phyloP scores from a whole-genome alignment of 225 moss, liverwort and hornwort genomes.

The Antitrichia curtipendula region DNA sequence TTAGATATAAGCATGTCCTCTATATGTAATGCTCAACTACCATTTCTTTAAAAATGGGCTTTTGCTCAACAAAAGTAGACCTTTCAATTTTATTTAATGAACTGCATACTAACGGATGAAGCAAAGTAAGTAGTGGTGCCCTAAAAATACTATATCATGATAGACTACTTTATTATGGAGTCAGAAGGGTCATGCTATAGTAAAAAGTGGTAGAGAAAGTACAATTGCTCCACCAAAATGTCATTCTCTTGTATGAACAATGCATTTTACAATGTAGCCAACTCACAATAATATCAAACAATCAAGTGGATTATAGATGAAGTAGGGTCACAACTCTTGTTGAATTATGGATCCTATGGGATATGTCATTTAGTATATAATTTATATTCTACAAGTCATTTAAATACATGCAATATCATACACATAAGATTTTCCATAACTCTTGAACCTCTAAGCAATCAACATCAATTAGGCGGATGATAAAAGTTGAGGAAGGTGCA shows the following conservation, averaged over 20 bases:
- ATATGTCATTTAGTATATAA: background rate
- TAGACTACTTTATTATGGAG: background rate
- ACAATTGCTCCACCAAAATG: background rate
- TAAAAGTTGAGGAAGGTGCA: background rate
- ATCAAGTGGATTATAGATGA: background rate
- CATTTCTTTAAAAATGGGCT: background rate
- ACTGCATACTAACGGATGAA: accelerated
- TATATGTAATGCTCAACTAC: background rate
- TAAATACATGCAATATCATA: too few species aligned
- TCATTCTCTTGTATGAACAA: background rate
- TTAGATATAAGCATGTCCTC: too few species aligned
- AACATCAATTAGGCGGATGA: background rate
- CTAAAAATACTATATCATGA: background rate
- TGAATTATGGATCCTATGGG: background rate
- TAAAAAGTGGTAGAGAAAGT: background rate
- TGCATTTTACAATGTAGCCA: background rate
- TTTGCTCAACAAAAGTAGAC: background rate
- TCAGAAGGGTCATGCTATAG: background rate
- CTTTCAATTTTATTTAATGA: background rate
- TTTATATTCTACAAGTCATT: too few species aligned
- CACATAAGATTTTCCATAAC: background rate
- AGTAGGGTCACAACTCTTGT: background rate
- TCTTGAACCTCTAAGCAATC: background rate
- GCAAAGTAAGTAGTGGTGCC: background rate
- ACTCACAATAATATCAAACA: background rate